A percentile compares a stretch with the other conserved stretches of the same genome.
Evolutionary conservation across 495 filamentous ascomycete genomes (phyloP).

Genomic region (Hypomontagnella submonticulosa): DNA sequence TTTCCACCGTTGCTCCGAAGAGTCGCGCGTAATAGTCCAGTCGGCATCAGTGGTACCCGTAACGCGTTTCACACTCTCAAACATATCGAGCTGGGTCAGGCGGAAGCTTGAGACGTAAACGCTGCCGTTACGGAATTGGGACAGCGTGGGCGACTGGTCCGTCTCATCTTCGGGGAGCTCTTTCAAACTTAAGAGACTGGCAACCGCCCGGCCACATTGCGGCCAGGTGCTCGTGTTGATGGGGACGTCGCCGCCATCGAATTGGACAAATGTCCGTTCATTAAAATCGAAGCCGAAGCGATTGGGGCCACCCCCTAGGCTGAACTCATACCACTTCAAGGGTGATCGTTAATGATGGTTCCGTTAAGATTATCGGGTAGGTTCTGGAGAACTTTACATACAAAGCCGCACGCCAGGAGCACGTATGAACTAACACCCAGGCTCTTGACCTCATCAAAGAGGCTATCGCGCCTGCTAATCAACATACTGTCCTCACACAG

Average conservation of each 20-base stretch:
- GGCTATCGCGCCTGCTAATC: background rate
- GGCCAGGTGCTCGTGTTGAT: conserved; percentile 55
- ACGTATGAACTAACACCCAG: conserved; percentile 59
- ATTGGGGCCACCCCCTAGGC: conserved; percentile 42
- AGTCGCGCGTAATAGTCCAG: conserved; percentile 65
- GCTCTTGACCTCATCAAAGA: conserved; percentile 52
- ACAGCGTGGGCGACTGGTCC: conserved; percentile 44
- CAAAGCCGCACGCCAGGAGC: conserved; percentile 54
- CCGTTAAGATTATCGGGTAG: background rate
- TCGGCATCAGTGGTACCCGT: conserved; percentile 62
- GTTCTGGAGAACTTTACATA: background rate
- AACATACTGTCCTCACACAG: conserved; percentile 52
- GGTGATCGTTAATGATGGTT: background rate
- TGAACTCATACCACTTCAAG: conserved; percentile 61
- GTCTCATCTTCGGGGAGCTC: conserved; percentile 58
- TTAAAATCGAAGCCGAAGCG: conserved; percentile 51
- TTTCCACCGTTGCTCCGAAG: conserved; percentile 54
- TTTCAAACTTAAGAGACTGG: conserved; percentile 52
- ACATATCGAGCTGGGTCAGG: conserved; percentile 60
- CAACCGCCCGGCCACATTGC: conserved; percentile 57
- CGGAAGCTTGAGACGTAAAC: conserved; percentile 57
- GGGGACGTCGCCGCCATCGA: conserved; percentile 47
- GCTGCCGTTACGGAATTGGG: conserved; percentile 51
- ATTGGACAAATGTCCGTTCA: conserved; percentile 47
- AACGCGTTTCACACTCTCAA: conserved; percentile 61